These are phyloP conservation scores for Carpinus viminea DNA, from an alignment of 306 rosid species.

Conservation along the genomic window DNA sequence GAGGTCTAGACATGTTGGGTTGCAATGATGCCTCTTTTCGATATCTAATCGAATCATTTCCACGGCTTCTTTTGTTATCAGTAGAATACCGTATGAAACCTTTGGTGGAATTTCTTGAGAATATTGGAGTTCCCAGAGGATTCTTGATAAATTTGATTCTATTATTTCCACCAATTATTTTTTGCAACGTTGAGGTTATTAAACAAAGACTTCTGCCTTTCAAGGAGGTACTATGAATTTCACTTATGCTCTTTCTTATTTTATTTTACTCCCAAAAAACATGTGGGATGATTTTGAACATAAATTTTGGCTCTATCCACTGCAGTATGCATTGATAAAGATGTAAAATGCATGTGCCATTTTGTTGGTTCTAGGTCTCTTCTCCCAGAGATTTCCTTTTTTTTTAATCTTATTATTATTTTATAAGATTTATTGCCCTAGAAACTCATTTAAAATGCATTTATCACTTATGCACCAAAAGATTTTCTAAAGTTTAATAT, in stretches of 20 bases:
- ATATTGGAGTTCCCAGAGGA: conserved; percentile 51
- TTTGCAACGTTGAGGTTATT: conserved; percentile 50
- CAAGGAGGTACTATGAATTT: conserved; percentile 53
- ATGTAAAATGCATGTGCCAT: not conserved
- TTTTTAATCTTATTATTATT: not conserved
- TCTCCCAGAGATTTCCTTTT: not conserved
- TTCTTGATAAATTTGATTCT: conserved; percentile 46
- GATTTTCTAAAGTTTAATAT: not conserved
- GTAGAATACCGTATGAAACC: conserved; percentile 50
- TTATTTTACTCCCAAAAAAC: not conserved
- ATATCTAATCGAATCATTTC: conserved; percentile 71
- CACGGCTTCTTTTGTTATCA: conserved; percentile 61
- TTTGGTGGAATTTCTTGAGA: conserved; percentile 53
- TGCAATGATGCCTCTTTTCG: conserved; percentile 50
- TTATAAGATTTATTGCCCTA: not conserved
- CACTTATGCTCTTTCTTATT: not conserved
- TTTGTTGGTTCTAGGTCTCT: conserved; percentile 5
- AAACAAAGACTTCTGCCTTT: conserved; percentile 53
- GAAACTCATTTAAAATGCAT: not conserved
- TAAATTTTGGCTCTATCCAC: not conserved
- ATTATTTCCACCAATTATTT: conserved; percentile 67
- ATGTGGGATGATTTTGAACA: not conserved
- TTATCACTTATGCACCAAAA: not conserved
- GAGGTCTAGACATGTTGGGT: conserved; percentile 65
- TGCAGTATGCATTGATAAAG: not conserved